Conservation (phyloP, 2,329 filamentous ascomycete species). For the Colletotrichum sp. region DNA sequence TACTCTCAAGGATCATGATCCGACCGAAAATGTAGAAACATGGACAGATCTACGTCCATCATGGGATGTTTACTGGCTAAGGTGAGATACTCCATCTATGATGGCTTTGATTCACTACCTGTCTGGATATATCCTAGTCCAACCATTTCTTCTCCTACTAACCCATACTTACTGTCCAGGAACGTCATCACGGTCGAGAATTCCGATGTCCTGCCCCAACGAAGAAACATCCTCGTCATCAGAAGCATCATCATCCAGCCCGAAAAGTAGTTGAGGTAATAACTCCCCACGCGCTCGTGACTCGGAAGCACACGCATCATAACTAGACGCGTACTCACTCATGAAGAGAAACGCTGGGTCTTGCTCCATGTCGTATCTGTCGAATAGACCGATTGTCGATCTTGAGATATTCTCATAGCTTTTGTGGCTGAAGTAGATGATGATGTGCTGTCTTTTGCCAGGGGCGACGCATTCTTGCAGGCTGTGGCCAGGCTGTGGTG, state of each 20-base stretch:
- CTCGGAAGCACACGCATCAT: background rate
- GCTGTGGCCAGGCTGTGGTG: background rate
- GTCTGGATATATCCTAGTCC: too few relatives aligned
- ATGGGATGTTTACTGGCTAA: too few relatives aligned
- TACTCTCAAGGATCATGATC: background rate
- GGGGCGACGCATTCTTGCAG: background rate
- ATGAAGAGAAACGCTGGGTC: background rate
- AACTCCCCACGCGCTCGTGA: background rate
- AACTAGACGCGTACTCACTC: background rate
- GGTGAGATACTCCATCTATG: too few relatives aligned
- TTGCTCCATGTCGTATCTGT: background rate
- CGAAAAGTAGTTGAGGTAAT: background rate
- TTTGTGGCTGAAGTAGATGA: background rate
- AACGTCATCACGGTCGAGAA: background rate
- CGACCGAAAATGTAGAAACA: background rate
- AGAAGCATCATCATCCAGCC: background rate
- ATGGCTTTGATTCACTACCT: too few relatives aligned
- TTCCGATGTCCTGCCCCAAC: background rate
- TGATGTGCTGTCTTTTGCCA: background rate
- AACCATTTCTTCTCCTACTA: background rate
- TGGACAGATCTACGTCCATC: background rate
- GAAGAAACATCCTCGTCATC: background rate
- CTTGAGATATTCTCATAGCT: background rate
- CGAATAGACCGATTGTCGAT: background rate
- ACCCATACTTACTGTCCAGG: background rate